Conservation (phyloP, 2,329 filamentous ascomycete species). For the Thelonectria discophora region DNA sequence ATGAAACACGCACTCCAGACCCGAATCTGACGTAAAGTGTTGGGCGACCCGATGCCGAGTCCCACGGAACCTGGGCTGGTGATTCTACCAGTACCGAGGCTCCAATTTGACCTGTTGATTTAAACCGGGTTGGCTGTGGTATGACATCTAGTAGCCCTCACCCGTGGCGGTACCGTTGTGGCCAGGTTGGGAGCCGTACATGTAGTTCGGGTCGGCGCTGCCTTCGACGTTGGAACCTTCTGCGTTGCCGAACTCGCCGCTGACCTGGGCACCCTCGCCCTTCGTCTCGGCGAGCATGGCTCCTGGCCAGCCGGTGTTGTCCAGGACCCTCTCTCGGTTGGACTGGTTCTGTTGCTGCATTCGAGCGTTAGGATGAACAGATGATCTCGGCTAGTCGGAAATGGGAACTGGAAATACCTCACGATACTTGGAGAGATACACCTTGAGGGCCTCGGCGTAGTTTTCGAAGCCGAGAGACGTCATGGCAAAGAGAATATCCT, state of each 20-base stretch:
- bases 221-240: slow-evolving; percentile 56
- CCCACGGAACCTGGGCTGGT: background rate
- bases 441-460: slow-evolving; percentile 97
- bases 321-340: slow-evolving; percentile 51
- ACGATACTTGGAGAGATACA: slow-evolving; percentile 96
- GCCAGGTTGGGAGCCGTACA: slow-evolving; percentile 62
- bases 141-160: slow-evolving; percentile 58
- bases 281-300: slow-evolving; percentile 48
- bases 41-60: background rate
- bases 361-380: slow-evolving; percentile 23
- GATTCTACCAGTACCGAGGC: background rate
- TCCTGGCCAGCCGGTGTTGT: slow-evolving; percentile 45
- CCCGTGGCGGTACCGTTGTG: slow-evolving; percentile 66
- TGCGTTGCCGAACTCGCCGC: slow-evolving; percentile 53
- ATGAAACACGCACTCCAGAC: slow-evolving; percentile 7
- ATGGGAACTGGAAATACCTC: slow-evolving; percentile 73
- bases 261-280: slow-evolving; percentile 41
- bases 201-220: slow-evolving; percentile 55
- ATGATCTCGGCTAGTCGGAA: background rate
- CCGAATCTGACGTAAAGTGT: slow-evolving; percentile 8
- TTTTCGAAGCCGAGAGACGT: slow-evolving; percentile 99
- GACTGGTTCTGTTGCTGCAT: slow-evolving; percentile 53
- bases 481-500: slow-evolving; percentile 99
- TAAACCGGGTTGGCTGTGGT: background rate
- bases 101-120: background rate